Base-by-base conservation (phyloP, 768 basidiomycete species). In the Nidularia pulvinata region DNA sequence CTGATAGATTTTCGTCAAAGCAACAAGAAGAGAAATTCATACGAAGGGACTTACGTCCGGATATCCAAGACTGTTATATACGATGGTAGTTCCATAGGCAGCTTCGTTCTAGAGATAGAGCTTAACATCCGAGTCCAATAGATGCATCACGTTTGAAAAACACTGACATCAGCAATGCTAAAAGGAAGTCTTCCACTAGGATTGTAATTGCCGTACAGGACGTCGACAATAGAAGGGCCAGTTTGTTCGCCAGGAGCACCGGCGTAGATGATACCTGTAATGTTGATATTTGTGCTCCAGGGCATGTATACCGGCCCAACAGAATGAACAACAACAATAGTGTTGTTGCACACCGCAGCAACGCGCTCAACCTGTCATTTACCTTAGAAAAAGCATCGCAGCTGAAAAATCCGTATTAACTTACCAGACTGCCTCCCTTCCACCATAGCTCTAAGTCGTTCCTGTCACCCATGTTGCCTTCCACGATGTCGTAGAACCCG, bases 241-340 rank as follows among this genome's bases (percentile, higher is more conserved):
- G 87, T 84, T 69, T 95, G 90, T 62, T 89, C 86, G 16, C 93
- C 93, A 10, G 73, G 68, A 9, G 69, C 70, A 14, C 85, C 84
- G 7, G 81, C 81, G 52, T 75, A 80, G 10, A 84, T 61, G n/a
- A 86, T 81, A 2, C 74, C 84, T 5, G 84, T 84, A 58, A 86
- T 79, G 55, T 94, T 94, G 2, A 89, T 84, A 55, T 94, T 79
- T 10, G 79, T 76, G 30, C 85, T 84, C 91, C 91, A 94, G 6
- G 76, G 63, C 67, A 93, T 81, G n/a, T 82, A 63, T 2, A 90
- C 79, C 0, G 88, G 86, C 3, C 93, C 93, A 33, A 92, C 88
- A 6, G 84, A 84, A 67, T 93, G 86, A 1, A 89, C 72, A 13
- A 95, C 81, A 25, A 93, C 94, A 50, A 95, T 79, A 4, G 89